phyloP scores from a whole-genome alignment of 1,139 yeast species.

The Magnusiomyces fungicola region DNA sequence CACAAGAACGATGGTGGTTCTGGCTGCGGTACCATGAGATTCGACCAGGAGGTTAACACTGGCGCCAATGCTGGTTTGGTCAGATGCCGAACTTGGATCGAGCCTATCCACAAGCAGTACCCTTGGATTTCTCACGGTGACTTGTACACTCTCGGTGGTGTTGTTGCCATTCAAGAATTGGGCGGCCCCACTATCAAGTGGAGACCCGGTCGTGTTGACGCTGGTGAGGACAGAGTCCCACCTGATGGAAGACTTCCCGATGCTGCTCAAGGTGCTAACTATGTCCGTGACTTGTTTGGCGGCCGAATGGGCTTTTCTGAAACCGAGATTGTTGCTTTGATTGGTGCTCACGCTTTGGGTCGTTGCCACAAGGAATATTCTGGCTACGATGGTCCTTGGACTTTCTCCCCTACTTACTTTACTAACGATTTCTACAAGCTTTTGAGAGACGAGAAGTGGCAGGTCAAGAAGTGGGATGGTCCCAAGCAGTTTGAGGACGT shows the following conservation, averaged over 20 bases:
- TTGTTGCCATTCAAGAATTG: slow-evolving; percentile 74
- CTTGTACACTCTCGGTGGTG: slow-evolving; percentile 83
- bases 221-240: slow-evolving; percentile 42
- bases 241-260: slow-evolving; percentile 77
- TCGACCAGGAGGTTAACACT: slow-evolving; percentile 54
- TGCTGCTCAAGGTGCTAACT: slow-evolving; percentile 60
- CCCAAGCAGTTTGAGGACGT: slow-evolving; percentile 72
- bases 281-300: slow-evolving; percentile 58
- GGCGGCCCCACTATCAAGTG: slow-evolving; percentile 82
- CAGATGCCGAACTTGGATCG: slow-evolving; percentile 57
- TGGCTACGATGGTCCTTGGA: slow-evolving; percentile 95
- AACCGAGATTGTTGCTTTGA: slow-evolving; percentile 74
- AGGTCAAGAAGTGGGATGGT: slow-evolving; percentile 65
- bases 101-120: slow-evolving; percentile 50
- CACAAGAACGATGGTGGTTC: slow-evolving; percentile 65
- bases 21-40: slow-evolving; percentile 77
- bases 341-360: slow-evolving; percentile 88
- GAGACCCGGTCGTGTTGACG: slow-evolving; percentile 76
- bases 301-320: slow-evolving; percentile 69
- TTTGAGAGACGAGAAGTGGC: slow-evolving; percentile 67
- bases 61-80: slow-evolving; percentile 71
- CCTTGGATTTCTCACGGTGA: slow-evolving; percentile 86
- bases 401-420: slow-evolving; percentile 76
- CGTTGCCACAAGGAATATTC: slow-evolving; percentile 50
- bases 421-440: slow-evolving; percentile 49